Evolutionary conservation across 192 early-diverging fungal genomes (phyloP).

Genomic region (Endogone sp.): DNA sequence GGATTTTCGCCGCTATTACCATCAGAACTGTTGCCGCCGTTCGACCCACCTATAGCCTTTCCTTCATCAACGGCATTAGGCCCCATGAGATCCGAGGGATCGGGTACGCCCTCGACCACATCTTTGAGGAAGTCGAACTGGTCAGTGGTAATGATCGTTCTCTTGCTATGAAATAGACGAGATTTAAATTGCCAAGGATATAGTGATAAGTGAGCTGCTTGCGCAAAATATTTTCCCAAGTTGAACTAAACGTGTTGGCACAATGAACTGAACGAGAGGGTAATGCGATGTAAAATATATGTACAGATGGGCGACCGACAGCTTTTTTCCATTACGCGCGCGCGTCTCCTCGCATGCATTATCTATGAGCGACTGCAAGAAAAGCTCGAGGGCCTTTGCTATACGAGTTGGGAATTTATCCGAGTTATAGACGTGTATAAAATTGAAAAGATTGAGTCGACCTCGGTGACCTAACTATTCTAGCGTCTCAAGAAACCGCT

Average conservation of each 20-base stretch:
- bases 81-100: constrained; percentile 41
- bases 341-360: constrained; percentile 82
- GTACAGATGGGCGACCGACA: constrained; percentile 86
- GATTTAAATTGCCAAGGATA: no score
- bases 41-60: background rate
- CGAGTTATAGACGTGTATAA: no score
- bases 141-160: constrained; percentile 75
- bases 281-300: no score
- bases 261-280: no score
- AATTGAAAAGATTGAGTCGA: no score
- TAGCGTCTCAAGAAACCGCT: background rate
- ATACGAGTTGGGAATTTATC: background rate
- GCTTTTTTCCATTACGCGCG: constrained; percentile 71
- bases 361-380: constrained; percentile 91
- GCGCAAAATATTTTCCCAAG: no score
- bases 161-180: no score
- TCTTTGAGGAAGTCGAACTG: constrained; percentile 95
- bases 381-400: constrained; percentile 94
- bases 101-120: constrained; percentile 77
- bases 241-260: no score
- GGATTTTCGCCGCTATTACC: background rate
- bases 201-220: no score
- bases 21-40: background rate
- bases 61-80: no score
- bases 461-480: no score